Percentiles rank a stretch among this genome's conserved stretches.
Conservation (phyloP, 192 early-diverging fungal species). For the Umbelopsis ramanniana region DNA sequence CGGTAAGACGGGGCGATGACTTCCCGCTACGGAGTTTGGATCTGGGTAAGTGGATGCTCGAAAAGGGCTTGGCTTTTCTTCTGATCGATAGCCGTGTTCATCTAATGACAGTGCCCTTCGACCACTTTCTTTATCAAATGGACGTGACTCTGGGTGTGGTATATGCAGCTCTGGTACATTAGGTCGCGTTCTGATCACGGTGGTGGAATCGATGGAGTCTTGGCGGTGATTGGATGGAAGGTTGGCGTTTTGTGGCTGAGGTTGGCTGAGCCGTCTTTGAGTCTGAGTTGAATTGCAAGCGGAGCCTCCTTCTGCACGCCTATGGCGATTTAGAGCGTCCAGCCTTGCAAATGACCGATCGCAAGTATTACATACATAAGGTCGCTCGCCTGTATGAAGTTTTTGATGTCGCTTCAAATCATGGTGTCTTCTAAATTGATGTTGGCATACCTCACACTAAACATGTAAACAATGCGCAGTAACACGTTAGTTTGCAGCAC, state of each 20-base stretch:
- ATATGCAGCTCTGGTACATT: slow-evolving; percentile 12
- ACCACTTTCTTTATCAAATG: slow-evolving; percentile 4
- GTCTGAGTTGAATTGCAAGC: slow-evolving; percentile 21
- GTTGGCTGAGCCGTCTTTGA: slow-evolving; percentile 8
- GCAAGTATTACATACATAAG: slow-evolving; percentile 48
- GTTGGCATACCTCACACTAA: slow-evolving; percentile 45
- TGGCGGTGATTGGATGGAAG: neutral
- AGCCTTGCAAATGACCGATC: slow-evolving; percentile 55
- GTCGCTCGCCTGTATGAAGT: slow-evolving; percentile 61
- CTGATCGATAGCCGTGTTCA: slow-evolving; percentile 19
- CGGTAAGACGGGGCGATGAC: slow-evolving; percentile 22
- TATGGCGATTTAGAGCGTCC: slow-evolving; percentile 60
- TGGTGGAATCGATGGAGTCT: neutral
- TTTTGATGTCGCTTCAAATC: slow-evolving; percentile 59
- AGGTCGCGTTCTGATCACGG: slow-evolving; percentile 5
- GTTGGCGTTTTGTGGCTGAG: slow-evolving; percentile 26
- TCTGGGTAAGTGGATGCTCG: slow-evolving; percentile 12
- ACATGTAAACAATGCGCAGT: slow-evolving; percentile 11
- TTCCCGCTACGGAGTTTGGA: slow-evolving; percentile 19
- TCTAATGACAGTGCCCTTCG: neutral
- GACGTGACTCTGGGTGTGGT: slow-evolving; percentile 13
- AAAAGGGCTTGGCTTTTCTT: slow-evolving; percentile 24
- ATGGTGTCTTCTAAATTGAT: slow-evolving; percentile 55
- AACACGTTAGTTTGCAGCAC: neutral
- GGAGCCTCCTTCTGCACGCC: slow-evolving; percentile 47